Percentiles rank a stretch among this genome's conserved stretches.
Conservation (phyloP, 2,329 filamentous ascomycete genomes). For the Elsinoe australis region DNA sequence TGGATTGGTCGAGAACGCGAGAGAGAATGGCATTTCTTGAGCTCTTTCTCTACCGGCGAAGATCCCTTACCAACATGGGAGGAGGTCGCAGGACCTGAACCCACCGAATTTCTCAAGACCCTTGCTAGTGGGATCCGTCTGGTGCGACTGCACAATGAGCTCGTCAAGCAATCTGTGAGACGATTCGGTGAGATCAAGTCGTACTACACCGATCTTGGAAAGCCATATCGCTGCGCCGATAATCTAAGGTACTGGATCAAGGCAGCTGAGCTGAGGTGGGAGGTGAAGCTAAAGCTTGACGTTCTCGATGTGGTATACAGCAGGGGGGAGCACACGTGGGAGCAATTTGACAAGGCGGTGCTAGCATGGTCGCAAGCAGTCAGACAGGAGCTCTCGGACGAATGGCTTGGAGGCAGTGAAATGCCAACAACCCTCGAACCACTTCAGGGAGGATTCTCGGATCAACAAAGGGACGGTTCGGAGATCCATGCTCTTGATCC, state of each 20-base stretch:
- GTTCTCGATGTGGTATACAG: conserved; percentile 80
- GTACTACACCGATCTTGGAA: conserved; percentile 86
- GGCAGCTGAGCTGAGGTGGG: conserved; percentile 89
- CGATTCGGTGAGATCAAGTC: conserved; percentile 83
- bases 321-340: conserved; percentile 62
- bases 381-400: conserved; percentile 70
- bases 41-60: conserved; percentile 59
- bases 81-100: conserved; percentile 45
- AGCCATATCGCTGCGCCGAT: conserved; percentile 88
- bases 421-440: background rate
- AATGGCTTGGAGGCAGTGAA: conserved; percentile 42
- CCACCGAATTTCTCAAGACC: conserved; percentile 64
- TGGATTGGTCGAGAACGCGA: conserved; percentile 67
- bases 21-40: conserved; percentile 73
- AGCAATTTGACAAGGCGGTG: conserved; percentile 73
- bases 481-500: background rate
- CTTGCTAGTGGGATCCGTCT: conserved; percentile 75
- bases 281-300: conserved; percentile 73
- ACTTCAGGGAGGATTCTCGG: conserved; percentile 8
- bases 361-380: conserved; percentile 76
- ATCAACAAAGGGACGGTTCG: conserved; percentile 1
- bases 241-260: conserved; percentile 96
- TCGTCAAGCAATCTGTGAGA: conserved; percentile 73
- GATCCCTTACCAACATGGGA: conserved; percentile 59
- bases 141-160: conserved; percentile 80